Conservation (phyloP, 2,329 filamentous ascomycete species). For the Claviceps pazoutovae region DNA sequence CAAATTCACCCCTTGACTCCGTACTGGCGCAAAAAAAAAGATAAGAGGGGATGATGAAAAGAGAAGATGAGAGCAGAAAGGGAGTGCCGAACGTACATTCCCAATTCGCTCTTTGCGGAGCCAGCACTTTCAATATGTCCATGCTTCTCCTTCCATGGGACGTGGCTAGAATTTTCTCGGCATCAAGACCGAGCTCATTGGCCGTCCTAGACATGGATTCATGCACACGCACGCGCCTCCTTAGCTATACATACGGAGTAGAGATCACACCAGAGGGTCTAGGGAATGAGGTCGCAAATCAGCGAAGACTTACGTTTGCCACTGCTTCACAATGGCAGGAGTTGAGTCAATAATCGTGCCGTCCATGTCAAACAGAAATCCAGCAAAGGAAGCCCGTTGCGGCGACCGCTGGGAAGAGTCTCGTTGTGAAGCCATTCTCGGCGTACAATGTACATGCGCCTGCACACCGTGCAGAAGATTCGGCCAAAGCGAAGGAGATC, state of each 20-base stretch:
- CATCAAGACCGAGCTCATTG: conserved; percentile 69
- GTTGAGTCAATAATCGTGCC: conserved; percentile 77
- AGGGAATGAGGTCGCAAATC: background rate
- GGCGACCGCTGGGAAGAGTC: conserved; percentile 28
- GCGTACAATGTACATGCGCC: too few species aligned
- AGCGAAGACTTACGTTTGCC: conserved; percentile 43
- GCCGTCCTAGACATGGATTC: conserved; percentile 44
- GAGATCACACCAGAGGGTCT: background rate
- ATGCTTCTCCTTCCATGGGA: conserved; percentile 86
- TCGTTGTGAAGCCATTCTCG: conserved; percentile 20
- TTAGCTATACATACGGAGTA: background rate
- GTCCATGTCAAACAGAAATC: conserved; percentile 62
- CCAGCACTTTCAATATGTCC: conserved; percentile 66
- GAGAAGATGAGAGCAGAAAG: background rate
- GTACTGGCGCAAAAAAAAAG: too few species aligned
- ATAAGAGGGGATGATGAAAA: too few species aligned
- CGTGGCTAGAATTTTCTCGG: conserved; percentile 72
- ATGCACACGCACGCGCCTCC: background rate
- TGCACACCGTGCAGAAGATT: too few species aligned
- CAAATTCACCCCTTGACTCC: too few species aligned
- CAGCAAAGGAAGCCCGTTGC: conserved; percentile 34
- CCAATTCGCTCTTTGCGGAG: conserved; percentile 79
- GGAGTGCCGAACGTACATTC: conserved; percentile 52
- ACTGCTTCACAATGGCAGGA: conserved; percentile 62
- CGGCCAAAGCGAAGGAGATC: too few species aligned